Percentiles rank a stretch among this genome's conserved stretches.
phyloP scores from a whole-genome alignment of 2,329 filamentous ascomycete genomes.

The Nothomitra cinnamomea region DNA sequence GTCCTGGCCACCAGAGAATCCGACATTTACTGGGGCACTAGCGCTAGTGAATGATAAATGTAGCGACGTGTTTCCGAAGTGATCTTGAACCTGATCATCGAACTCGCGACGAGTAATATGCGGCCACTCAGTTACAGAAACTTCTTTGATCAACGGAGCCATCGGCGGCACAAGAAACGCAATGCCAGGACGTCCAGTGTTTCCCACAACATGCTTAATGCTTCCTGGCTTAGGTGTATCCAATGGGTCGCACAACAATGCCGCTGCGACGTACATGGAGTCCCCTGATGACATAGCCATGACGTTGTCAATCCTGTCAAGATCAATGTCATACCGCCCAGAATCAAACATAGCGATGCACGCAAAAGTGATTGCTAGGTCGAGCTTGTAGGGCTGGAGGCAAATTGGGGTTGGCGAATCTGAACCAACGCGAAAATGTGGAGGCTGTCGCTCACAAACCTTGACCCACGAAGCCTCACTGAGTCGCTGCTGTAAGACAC shows the following conservation, averaged over 20 bases:
- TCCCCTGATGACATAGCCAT: slow-evolving; percentile 15
- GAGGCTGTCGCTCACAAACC: too few species aligned
- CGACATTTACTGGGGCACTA: not conserved
- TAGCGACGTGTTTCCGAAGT: not conserved
- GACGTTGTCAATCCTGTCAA: slow-evolving; percentile 7
- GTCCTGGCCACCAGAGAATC: not conserved
- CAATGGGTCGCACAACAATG: slow-evolving; percentile 8
- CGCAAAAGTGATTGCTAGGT: slow-evolving; percentile 8
- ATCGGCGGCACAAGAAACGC: not conserved
- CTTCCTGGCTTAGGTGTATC: not conserved
- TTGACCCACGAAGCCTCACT: too few species aligned
- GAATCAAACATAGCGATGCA: slow-evolving; percentile 16
- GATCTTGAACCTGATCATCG: not conserved
- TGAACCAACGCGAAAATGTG: too few species aligned
- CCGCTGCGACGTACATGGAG: slow-evolving; percentile 13
- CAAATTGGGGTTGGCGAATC: too few species aligned
- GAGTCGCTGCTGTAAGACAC: too few species aligned
- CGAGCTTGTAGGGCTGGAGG: not conserved
- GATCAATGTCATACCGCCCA: slow-evolving; percentile 10
- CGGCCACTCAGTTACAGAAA: not conserved
- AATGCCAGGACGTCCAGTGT: not conserved
- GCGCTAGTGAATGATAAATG: not conserved
- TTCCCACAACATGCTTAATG: not conserved
- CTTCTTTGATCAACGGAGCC: not conserved
- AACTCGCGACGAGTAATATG: not conserved